Percentiles rank a stretch among this genome's conserved stretches.
Evolutionary conservation across 139 green algal genomes (phyloP).

Genomic region (Diplosphaera chodatii): DNA sequence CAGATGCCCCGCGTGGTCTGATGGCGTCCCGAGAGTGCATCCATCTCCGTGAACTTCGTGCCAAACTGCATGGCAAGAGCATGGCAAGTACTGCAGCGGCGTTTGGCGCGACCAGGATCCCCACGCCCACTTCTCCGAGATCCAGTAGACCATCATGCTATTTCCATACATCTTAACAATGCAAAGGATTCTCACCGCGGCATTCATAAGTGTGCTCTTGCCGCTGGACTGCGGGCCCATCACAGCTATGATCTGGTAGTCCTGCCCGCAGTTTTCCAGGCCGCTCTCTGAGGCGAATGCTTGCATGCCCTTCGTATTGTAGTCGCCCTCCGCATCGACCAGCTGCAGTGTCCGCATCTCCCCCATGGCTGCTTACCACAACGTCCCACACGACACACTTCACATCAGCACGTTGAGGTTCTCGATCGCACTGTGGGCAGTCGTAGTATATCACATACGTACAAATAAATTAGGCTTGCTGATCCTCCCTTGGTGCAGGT

Average conservation of each 20-base stretch:
- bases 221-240: constrained; percentile 94
- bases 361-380: neutral
- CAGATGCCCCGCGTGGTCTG: constrained; percentile 92
- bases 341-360: constrained; percentile 36
- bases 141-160: too few species aligned
- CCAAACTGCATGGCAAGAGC: constrained; percentile 64
- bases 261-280: constrained; percentile 31
- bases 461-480: too few species aligned
- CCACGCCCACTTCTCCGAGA: too few species aligned
- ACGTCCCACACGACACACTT: too few species aligned
- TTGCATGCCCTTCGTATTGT: constrained; percentile 38
- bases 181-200: constrained; percentile 54
- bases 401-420: too few species aligned
- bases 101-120: too few species aligned
- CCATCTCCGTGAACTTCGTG: constrained; percentile 93
- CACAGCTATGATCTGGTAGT: constrained; percentile 92
- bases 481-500: too few species aligned
- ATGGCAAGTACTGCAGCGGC: too few species aligned
- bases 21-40: constrained; percentile 73
- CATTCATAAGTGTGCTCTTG: constrained; percentile 89
- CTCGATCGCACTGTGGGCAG: too few species aligned
- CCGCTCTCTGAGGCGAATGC: constrained; percentile 30
- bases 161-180: too few species aligned
- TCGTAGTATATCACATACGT: too few species aligned
- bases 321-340: constrained; percentile 51